phyloP scores from a whole-genome alignment of 2,329 filamentous ascomycete genomes.

The Alternaria sp. region DNA sequence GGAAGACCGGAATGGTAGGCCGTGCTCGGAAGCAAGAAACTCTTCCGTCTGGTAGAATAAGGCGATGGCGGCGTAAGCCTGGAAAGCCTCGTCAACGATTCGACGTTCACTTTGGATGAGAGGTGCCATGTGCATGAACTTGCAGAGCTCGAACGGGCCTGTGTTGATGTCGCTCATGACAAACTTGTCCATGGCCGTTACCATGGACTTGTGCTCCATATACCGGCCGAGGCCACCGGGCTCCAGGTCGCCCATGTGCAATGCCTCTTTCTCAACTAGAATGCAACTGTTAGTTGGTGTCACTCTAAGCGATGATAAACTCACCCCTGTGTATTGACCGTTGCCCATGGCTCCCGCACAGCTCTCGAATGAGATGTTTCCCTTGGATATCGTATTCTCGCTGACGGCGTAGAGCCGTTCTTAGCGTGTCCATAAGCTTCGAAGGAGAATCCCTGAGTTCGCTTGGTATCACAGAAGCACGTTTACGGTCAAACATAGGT shows the following conservation, averaged over 20 bases:
- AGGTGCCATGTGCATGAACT: conserved; percentile 25
- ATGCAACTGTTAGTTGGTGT: conserved; percentile 14
- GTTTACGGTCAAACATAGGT: conserved; percentile 14
- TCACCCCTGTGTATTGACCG: conserved; percentile 46
- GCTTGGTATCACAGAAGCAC: conserved; percentile 13
- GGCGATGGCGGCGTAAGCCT: conserved; percentile 28
- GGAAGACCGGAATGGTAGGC: conserved; percentile 45
- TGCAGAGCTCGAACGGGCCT: conserved; percentile 31
- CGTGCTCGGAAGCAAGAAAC: conserved; percentile 49
- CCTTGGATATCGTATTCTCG: background rate
- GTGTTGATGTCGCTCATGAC: conserved; percentile 23
- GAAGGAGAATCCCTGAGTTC: conserved; percentile 13
- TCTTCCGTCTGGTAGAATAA: conserved; percentile 29
- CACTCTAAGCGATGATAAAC: background rate
- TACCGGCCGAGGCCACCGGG: conserved; percentile 50
- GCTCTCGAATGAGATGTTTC: conserved; percentile 25
- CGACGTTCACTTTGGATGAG: conserved; percentile 27
- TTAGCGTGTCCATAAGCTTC: conserved; percentile 22
- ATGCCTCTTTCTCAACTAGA: conserved; percentile 52
- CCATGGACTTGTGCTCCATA: conserved; percentile 47
- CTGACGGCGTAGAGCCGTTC: conserved; percentile 19
- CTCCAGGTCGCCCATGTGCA: conserved; percentile 55
- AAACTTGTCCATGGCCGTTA: conserved; percentile 37
- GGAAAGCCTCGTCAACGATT: conserved; percentile 33
- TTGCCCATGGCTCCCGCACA: conserved; percentile 38